phyloP scores from a whole-genome alignment of 23 red algal genomes.

The Gracilariopsis chorda region DNA sequence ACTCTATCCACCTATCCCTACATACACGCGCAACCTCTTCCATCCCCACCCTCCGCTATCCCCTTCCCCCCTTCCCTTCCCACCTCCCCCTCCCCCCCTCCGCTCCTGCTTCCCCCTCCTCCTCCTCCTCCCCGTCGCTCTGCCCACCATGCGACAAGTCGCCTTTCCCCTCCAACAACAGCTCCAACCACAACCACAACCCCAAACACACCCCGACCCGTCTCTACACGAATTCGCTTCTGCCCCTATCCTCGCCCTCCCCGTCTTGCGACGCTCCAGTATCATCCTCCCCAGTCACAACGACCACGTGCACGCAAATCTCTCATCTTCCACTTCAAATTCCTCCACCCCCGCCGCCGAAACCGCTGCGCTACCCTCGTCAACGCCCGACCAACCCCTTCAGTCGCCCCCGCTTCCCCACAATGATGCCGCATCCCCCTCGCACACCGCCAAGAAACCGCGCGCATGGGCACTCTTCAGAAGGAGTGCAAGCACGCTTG shows the following conservation, averaged over 20 bases:
- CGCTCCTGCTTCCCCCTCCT: too few relatives aligned
- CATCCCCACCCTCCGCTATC: background rate
- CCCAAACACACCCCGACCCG: background rate
- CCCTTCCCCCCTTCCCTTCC: background rate
- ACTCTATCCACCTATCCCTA: too few relatives aligned
- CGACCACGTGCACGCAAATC: background rate
- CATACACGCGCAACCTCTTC: too few relatives aligned
- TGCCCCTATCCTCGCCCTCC: background rate
- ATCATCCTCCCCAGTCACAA: background rate
- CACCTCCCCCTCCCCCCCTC: background rate
- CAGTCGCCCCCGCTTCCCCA: background rate
- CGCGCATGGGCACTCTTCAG: slow-evolving; percentile 4
- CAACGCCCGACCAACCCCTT: background rate
- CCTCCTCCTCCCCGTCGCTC: background rate
- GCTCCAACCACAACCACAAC: too few relatives aligned
- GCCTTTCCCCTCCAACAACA: background rate
- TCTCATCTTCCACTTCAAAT: background rate
- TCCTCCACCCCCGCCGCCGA: background rate
- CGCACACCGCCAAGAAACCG: slow-evolving; percentile 14
- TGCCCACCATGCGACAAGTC: too few relatives aligned
- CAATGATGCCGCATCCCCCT: background rate
- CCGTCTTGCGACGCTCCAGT: background rate
- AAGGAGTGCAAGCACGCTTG: background rate
- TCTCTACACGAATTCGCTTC: slow-evolving; percentile 7
- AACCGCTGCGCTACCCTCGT: background rate